Base-by-base conservation (phyloP, 257 asterid species). In the Petrea volubilis region DNA sequence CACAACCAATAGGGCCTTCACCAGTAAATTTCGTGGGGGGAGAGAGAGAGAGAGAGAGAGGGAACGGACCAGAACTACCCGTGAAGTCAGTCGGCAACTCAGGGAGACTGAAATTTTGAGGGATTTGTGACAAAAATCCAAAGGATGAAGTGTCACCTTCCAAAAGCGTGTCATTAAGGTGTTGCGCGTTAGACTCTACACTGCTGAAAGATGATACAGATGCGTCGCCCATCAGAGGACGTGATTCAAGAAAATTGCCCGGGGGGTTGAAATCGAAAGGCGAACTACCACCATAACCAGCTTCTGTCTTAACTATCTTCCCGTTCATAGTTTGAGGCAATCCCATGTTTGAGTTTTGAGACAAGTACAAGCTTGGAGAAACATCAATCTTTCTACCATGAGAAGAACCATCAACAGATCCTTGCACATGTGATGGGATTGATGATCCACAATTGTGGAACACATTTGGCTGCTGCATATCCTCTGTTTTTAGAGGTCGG, bases 201-300 rank as follows among this genome's bases (percentile, higher is more conserved):
- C 90, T 80, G 67, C 91, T 80, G 77, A 82, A 87, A 69, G 92
- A 83, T 29, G 89, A 68, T 21, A 84, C 87, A 71, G 95, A 79
- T 52, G 88, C 86, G 83, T 87, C 93, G 36, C 87, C 87, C 81
- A 87, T 75, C 73, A 82, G 67, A 49, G 88, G 77, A 64, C 85
- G 87, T 43, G 87, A 79, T 64, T 84, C 96, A 78, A 83, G 64
- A 74, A 78, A 82, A 71, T 82, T 87, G 79, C 78, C 81, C 50
- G 81, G 88, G 27, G 78, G 84, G 46, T 81, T 83, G 79, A 82
- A 84, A 64, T 81, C 77, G 53, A 84, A 91, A 69, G 82, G 78
- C 5, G 86, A 85, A 82, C 74, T 76, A 60, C 87, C 87, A 51
- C 79, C 88, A 78, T 68, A 84, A 61, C 89, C 83, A 34, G 81